These are phyloP conservation scores for Panellus pusillus DNA, from an alignment of 768 basidiomycete species.

Conservation along the genomic window DNA sequence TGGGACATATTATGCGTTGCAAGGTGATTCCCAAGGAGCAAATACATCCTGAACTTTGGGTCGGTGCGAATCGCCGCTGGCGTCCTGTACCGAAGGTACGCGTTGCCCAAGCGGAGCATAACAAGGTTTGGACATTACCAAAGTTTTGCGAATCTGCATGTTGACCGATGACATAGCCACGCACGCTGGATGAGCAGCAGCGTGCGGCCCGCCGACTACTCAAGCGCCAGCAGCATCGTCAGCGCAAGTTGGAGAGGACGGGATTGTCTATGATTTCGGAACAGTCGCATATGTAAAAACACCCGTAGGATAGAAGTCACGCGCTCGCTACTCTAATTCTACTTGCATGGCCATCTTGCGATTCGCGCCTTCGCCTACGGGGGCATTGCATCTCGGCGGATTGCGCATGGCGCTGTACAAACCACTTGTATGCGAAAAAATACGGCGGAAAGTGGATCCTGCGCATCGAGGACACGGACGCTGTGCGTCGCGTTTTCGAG, in stretches of 20 bases:
- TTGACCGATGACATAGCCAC: conserved; percentile 43
- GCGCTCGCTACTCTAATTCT: too few species aligned
- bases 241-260: conserved; percentile 74
- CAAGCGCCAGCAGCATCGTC: conserved; percentile 73
- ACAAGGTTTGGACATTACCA: conserved; percentile 57
- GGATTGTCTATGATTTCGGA: conserved; percentile 87
- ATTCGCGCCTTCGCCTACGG: conserved; percentile 97
- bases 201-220: conserved; percentile 68
- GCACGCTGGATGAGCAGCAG: conserved; percentile 69
- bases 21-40: conserved; percentile 86
- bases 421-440: conserved; percentile 82
- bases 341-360: conserved; percentile 53
- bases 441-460: conserved; percentile 87
- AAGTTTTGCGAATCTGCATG: not conserved
- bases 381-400: conserved; percentile 91
- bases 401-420: conserved; percentile 93
- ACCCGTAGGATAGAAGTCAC: too few species aligned
- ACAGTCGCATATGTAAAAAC: conserved; percentile 72
- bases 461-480: conserved; percentile 93
- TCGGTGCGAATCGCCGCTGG: conserved; percentile 96
- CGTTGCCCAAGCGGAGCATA: conserved; percentile 70
- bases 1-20: conserved; percentile 92
- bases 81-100: conserved; percentile 71
- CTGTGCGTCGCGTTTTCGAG: conserved; percentile 48
- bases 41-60: conserved; percentile 92